Base-by-base conservation (phyloP, 2,329 filamentous ascomycete genomes). In the Fusarium luffae region DNA sequence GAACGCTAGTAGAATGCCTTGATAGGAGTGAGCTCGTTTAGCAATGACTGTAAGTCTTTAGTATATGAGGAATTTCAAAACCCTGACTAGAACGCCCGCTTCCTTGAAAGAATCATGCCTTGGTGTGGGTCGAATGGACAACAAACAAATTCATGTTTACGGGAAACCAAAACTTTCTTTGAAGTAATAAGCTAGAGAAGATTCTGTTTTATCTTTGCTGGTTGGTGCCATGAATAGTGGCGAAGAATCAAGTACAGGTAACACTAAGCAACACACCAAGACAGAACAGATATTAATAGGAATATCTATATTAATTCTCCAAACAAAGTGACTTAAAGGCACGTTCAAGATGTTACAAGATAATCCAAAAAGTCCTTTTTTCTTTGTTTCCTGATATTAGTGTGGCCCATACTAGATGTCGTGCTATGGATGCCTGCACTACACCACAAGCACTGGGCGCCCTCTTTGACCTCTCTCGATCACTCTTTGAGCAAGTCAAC, bases 51-150 rank as follows among this genome's bases (percentile, higher is more conserved):
- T 16, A 41, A 42, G 18, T 14, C 16, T 49, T 54, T 48, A 40
- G 5, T 37, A 42, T 30, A 34, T 23, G 37, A 34, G 25, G 13
- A 43, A 60, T 48, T 66, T 66, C 54, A 66, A 61, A 40, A 40
- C n/a, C 7, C 14, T 40, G 37, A 23, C 11, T 37, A 5, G 21
- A 19, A 40, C 14, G 21, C 21, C 40, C 19, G 47, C 40, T 30
- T 43, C 14, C 7, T 19, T 23, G 23, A n/a, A 13, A 37, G 13
- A 14, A 16, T 16, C n/a, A 25, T 37, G 27, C 11, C 25, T 37
- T 28, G 16, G 42, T 4, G 19, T 34, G 16, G 21, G 18, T 25
- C 34, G 18, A 42, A 48, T 16, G 12, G 19, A 28, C 10, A 27
- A 28, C 21, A 40, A 59, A 19, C 7, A 19, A 28, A 19, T 18